Evolutionary conservation across 495 filamentous ascomycete species (phyloP).

Genomic region (Talaromyces liani): DNA sequence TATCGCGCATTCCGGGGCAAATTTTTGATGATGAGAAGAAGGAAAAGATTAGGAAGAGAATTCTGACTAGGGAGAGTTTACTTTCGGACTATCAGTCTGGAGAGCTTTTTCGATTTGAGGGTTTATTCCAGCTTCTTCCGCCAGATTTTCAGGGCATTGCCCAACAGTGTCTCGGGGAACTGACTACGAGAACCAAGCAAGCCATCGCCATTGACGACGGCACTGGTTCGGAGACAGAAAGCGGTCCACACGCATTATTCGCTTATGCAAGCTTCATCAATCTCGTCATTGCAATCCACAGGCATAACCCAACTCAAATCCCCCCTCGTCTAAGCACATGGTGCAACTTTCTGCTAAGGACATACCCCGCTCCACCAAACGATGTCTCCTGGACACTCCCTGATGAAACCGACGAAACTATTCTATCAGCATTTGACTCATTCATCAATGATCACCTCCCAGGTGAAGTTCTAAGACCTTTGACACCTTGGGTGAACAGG

Average conservation of each 20-base stretch:
- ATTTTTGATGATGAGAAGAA: conserved; percentile 24
- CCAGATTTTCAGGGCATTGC: conserved; percentile 20
- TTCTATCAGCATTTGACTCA: conserved; percentile 18
- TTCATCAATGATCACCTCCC: conserved; percentile 13
- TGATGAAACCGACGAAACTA: conserved; percentile 22
- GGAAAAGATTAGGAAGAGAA: conserved; percentile 25
- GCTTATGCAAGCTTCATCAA: conserved; percentile 23
- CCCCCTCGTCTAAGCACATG: conserved; percentile 28
- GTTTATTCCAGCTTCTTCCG: conserved; percentile 27
- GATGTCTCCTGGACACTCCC: conserved; percentile 23
- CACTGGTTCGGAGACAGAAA: neutral
- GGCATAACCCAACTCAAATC: conserved; percentile 11
- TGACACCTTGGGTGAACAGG: conserved; percentile 14
- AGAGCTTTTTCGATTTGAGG: conserved; percentile 29
- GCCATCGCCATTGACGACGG: conserved; percentile 15
- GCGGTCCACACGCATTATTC: conserved; percentile 15
- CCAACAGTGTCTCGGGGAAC: conserved; percentile 19
- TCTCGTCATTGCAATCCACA: conserved; percentile 15
- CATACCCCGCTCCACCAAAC: conserved; percentile 23
- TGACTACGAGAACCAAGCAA: conserved; percentile 14
- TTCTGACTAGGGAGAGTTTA: conserved; percentile 31
- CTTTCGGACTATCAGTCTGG: conserved; percentile 21
- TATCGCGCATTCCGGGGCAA: conserved; percentile 23
- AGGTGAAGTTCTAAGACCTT: conserved; percentile 4
- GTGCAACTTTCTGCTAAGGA: conserved; percentile 28